Conservation (phyloP, 2,329 filamentous ascomycete genomes). For the Xylariales sp. region DNA sequence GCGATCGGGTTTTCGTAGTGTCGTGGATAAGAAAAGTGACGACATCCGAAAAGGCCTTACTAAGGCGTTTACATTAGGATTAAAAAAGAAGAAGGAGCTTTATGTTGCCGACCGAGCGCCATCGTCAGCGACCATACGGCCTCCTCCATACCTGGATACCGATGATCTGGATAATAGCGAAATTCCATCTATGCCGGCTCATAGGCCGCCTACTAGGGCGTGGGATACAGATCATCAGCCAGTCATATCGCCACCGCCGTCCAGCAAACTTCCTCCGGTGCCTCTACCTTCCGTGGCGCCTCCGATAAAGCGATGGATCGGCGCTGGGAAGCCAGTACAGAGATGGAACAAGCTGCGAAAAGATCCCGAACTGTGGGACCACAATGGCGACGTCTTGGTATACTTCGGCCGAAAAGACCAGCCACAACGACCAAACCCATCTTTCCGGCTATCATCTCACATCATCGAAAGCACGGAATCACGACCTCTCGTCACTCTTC, state of each 20-base stretch:
- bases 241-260: constrained; percentile 55
- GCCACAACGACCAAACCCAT: constrained; percentile 60
- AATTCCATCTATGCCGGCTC: constrained; percentile 42
- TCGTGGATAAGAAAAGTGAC: constrained; percentile 67
- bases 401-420: constrained; percentile 63
- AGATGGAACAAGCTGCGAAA: constrained; percentile 69
- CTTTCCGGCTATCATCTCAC: constrained; percentile 68
- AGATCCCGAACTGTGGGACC: constrained; percentile 71
- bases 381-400: constrained; percentile 69
- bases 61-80: constrained; percentile 64
- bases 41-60: constrained; percentile 64
- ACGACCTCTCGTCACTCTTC: constrained; percentile 62
- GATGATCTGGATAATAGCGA: constrained; percentile 42
- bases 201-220: constrained; percentile 37
- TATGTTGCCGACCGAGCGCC: constrained; percentile 50
- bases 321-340: constrained; percentile 60
- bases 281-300: constrained; percentile 54
- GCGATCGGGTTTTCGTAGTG: constrained; percentile 63
- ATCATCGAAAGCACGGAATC: constrained; percentile 69
- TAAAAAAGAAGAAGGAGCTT: constrained; percentile 56
- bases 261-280: constrained; percentile 57
- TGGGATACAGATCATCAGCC: constrained; percentile 45
- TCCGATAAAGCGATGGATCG: constrained; percentile 65
- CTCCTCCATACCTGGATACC: constrained; percentile 38
- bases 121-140: constrained; percentile 55